Evolutionary conservation across 2,329 filamentous ascomycete species (phyloP), one percentile per base, ranked within the genome.

Genomic region (Chrysoporthe deuterocubensis): DNA sequence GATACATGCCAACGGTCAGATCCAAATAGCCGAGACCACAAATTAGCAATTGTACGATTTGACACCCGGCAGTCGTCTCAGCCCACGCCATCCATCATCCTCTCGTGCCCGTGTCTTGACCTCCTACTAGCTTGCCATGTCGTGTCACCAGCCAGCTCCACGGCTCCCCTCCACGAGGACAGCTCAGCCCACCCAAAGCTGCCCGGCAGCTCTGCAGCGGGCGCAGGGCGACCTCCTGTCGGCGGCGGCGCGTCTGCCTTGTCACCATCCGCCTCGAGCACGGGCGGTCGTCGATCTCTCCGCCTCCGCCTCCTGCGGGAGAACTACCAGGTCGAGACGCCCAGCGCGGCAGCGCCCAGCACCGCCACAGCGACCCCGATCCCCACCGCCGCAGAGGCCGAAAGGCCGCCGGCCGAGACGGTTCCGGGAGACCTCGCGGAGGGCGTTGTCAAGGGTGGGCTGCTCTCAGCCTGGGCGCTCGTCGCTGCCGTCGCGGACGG

Each of bases 371-470:
- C 46, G 2, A 3, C 13, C 7, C 52, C 9, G 46, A 67, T 67
- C 21, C 65, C 65, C 32, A 52, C 65, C 8, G 60, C 65, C 3
- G 60, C 65, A 43, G 40, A 52, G 2, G 58, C 18, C 14, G 65
- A 67, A 8, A 67, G n/a, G n/a, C 52, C 42, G 8, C 26, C 26
- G 26, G 26, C 26, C 26, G 26, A 26, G 26, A 26, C 26, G 26
- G 26, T 26, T 26, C 9, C 11, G 21, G 48, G 57, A 26, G 59
- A 48, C 3, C 32, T 2, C 2, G 34, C 7, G 34, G 57, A 26
- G 18, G 18, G 4, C 2, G 18, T 9, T n/a, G 65, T 26, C 8
- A 59, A 13, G 18, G 54, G 34, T 7, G 14, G 26, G 14, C 32
- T 3, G 32, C 14, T 37, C 7, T 57, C 54, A 32, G 32, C 14